Base-by-base conservation (phyloP, 352 stramenopile genomes). In the Detonula confervacea region DNA sequence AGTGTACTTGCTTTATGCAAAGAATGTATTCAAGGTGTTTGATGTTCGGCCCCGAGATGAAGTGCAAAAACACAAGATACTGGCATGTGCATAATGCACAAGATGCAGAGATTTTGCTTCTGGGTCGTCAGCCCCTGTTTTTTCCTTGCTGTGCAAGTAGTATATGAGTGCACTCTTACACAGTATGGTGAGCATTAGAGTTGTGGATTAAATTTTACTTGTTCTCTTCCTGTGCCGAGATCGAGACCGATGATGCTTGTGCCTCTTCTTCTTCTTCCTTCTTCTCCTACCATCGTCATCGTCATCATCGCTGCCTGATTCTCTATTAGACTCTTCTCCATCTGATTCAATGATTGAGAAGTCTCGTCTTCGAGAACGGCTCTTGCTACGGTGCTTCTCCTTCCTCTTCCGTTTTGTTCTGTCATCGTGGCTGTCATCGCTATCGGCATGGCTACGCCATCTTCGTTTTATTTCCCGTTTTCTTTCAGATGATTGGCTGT, bases 231-330 rank as follows among this genome's bases (percentile, higher is more conserved):
- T 49, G 39, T 49, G 39, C 18, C 39, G 3, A 49, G 39, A 16
- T 4, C 12, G 39, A 49, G 39, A 49, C 12, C 27, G n/a, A n/a
- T n/a, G 29, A 44, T 74, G 49, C 33, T 47, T 75, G 16, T 82
- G 65, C 35, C 70, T 75, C 24, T 77, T 69, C 33, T 56, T 81
- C 27, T 74, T 60, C 20, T 37, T 71, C 37, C 37, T 42, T 9
- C 60, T 55, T 24, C 4, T 30, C n/a, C n/a, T n/a, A n/a, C n/a
- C n/a, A n/a, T n/a, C n/a, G n/a, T n/a, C n/a, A n/a, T n/a, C n/a
- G 46, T 30, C 9, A 73, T 49, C 20, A 0, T 66, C 35, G 33
- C 25, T 27, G 16, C 24, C 25, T 18, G 66, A 24, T 18, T 51
- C 29, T 27, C 24, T 51, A 16, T 9, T 64, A 7, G 39, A 27